A percentile compares a stretch with the other conserved stretches of the same genome.
Conservation (phyloP, 345 rosid genomes). For the Clausena lansium region DNA sequence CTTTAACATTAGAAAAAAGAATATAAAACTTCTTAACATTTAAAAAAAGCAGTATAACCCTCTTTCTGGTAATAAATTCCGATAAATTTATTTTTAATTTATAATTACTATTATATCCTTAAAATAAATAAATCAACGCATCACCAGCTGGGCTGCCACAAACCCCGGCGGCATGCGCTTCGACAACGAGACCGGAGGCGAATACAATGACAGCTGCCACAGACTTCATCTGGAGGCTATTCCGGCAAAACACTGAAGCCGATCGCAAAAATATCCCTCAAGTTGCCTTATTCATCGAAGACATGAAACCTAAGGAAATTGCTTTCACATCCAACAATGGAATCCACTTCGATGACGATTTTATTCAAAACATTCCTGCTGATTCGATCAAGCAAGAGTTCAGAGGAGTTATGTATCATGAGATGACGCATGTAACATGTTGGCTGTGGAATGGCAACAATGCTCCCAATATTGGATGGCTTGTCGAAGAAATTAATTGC, state of each 20-base stretch:
- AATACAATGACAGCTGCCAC: constrained; percentile 27
- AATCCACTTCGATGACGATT: constrained; percentile 38
- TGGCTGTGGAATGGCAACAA: constrained; percentile 71
- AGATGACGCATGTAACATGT: constrained; percentile 54
- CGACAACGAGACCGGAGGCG: constrained; percentile 28
- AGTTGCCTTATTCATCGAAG: constrained; percentile 33
- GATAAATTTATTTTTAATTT: too few relatives aligned
- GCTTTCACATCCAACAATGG: constrained; percentile 16
- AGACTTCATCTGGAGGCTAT: constrained; percentile 37
- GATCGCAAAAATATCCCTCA: constrained; percentile 22
- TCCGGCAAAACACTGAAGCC: constrained; percentile 25
- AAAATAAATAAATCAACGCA: too few relatives aligned
- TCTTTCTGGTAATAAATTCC: too few relatives aligned
- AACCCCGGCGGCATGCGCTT: constrained; percentile 34
- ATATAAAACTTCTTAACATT: too few relatives aligned
- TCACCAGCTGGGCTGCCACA: constrained; percentile 31
- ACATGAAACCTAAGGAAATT: constrained; percentile 19
- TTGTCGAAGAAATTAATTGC: constrained; percentile 14
- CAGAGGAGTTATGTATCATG: constrained; percentile 62
- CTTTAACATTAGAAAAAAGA: too few relatives aligned
- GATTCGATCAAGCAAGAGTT: constrained; percentile 33
- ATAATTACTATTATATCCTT: too few relatives aligned
- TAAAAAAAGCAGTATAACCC: too few relatives aligned
- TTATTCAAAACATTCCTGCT: too few relatives aligned
- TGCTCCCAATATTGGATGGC: constrained; percentile 31